phyloP scores from a whole-genome alignment of 768 basidiomycete species.

The Crucibulum laeve region DNA sequence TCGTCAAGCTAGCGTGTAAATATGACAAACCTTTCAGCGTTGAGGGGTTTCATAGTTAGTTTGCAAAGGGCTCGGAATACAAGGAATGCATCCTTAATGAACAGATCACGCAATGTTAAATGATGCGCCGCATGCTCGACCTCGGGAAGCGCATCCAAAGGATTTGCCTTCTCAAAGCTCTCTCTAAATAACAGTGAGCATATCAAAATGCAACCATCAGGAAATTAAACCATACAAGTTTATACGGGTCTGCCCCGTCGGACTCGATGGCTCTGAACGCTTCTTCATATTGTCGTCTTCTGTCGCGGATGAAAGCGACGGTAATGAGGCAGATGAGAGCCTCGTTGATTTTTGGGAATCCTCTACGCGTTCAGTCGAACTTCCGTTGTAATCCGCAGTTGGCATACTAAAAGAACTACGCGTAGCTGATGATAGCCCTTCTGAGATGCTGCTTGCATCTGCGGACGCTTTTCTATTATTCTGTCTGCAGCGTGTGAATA shows the following conservation, averaged over 20 bases:
- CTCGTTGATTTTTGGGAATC: background rate
- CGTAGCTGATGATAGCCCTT: background rate
- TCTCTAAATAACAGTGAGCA: slow-evolving; percentile 19
- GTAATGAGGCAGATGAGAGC: background rate
- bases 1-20: background rate
- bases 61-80: slow-evolving; percentile 97
- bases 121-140: slow-evolving; percentile 31
- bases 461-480: slow-evolving; percentile 12
- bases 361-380: background rate
- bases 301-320: background rate
- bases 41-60: slow-evolving; percentile 95
- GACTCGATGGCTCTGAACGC: background rate
- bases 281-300: background rate
- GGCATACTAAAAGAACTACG: background rate
- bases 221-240: background rate
- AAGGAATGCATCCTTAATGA: slow-evolving; percentile 96
- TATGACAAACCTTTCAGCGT: slow-evolving; percentile 76
- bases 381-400: background rate
- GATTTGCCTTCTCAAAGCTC: slow-evolving; percentile 28
- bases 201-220: slow-evolving; percentile 4
- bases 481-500: slow-evolving; percentile 78
- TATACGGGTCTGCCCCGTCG: background rate
- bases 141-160: slow-evolving; percentile 28
- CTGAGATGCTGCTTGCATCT: background rate
- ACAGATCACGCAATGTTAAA: slow-evolving; percentile 79